Evolutionary conservation across 768 basidiomycete genomes (phyloP), one percentile per base, ranked within the genome.

Genomic region (Lactarius sanguifluus): DNA sequence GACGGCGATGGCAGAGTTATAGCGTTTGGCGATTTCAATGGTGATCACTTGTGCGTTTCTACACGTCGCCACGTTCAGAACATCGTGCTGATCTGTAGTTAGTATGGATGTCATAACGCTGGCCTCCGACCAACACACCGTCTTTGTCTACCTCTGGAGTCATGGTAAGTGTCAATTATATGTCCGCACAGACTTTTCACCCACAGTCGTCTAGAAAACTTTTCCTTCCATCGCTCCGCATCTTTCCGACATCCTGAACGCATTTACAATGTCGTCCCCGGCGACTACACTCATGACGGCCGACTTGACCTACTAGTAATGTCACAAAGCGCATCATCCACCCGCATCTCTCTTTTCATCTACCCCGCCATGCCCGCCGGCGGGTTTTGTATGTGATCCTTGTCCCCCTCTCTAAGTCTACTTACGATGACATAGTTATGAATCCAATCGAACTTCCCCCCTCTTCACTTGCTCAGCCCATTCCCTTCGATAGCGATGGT

Each of bases 1-100:
- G 41, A 83, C 57, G 82, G 81, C n/a, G 83, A 86, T 61, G 87
- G 86, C 32, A 82, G 91, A 60, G 83, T 97, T 23, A 82, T 93
- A 66, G 96, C 95, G 9, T 92, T 93, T 72, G 97, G 95, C 38
- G 96, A 99, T 79, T 96, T 96, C 76, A 87, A 98, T 75, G 95
- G 92, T 5, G 94, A 98, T 76, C 95, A 98, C 75, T 91, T 92
- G 94, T 97, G 75, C 74, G 92, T 79, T 23, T n/a, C 56, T 5
- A n/a, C 60, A 30, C 38, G 5, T 57, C 41, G 18, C 54, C 34
- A 9, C 12, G 8, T 15, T 38, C 57, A 34, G 30, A 15, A 47
- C 32, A 38, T 23, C 13, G 18, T 56, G 34, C 55, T 62, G 30
- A 50, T 47, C 28, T 50, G 23, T 34, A 36, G 36, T 57, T 60